Conservation (phyloP, 441 rosid genomes). For the Theobroma grandiflorum region DNA sequence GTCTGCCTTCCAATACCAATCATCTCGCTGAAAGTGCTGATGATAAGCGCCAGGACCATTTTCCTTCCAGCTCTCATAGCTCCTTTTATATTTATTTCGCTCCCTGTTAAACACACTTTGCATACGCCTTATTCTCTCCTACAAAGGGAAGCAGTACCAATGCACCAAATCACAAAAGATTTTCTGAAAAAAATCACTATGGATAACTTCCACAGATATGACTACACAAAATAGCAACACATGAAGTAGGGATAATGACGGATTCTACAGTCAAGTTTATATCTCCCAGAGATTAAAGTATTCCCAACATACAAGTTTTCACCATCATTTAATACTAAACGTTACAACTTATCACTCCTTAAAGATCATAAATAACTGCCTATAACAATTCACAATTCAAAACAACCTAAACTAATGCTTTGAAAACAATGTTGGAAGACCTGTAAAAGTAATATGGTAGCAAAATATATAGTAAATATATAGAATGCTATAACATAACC, state of each 20-base stretch:
- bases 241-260: background rate
- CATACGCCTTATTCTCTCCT: conserved; percentile 98
- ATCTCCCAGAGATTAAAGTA: background rate
- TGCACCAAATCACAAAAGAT: background rate
- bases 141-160: conserved; percentile 26
- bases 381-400: background rate
- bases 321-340: background rate
- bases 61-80: conserved; percentile 88
- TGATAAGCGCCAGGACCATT: conserved; percentile 65
- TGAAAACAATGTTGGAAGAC: background rate
- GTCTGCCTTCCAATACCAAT: conserved; percentile 96
- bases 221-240: background rate
- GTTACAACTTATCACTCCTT: background rate
- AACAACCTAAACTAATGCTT: conserved; percentile 7
- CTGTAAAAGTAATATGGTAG: background rate
- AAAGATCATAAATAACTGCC: background rate
- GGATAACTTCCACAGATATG: background rate
- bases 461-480: background rate
- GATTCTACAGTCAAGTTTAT: background rate
- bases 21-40: conserved; percentile 92
- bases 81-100: conserved; percentile 70
- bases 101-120: conserved; percentile 94
- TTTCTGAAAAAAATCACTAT: background rate
- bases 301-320: conserved; percentile 1
- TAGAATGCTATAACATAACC: background rate